These are phyloP conservation scores for Aspergillus steynii DNA, from an alignment of 495 filamentous ascomycete species.

Conservation along the genomic window DNA sequence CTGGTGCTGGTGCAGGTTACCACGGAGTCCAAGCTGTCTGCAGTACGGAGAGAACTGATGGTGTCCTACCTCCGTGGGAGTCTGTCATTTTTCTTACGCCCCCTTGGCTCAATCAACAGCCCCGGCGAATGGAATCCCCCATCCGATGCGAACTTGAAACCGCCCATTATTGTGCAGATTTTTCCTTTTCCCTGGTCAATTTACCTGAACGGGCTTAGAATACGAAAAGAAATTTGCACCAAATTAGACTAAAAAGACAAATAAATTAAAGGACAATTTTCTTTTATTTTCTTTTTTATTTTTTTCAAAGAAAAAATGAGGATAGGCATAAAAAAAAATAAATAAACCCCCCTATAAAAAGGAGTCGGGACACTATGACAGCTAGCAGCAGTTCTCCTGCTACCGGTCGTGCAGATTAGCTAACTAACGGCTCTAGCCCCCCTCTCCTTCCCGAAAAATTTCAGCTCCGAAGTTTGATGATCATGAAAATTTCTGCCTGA, in stretches of 20 bases:
- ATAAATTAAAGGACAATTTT: neutral
- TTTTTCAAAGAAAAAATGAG: neutral
- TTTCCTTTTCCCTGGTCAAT: neutral
- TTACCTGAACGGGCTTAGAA: neutral
- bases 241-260: neutral
- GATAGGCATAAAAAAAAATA: neutral
- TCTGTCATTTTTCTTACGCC: neutral
- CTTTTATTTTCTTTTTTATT: too few species aligned
- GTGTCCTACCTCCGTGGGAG: too few species aligned
- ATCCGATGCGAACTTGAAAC: neutral
- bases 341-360: neutral
- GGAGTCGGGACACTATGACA: slow-evolving; percentile 7
- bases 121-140: neutral
- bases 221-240: neutral
- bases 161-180: neutral
- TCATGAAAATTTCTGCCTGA: too few species aligned
- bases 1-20: too few species aligned
- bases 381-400: slow-evolving; percentile 2
- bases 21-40: too few species aligned
- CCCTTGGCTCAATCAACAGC: neutral
- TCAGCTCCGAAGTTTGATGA: too few species aligned
- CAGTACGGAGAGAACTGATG: too few species aligned
- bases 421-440: slow-evolving; percentile 4
- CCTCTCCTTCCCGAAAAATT: too few species aligned
- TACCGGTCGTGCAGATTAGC: slow-evolving; percentile 7